Evolutionary conservation across 2,329 filamentous ascomycete species (phyloP), one percentile per base, ranked within the genome.

Genomic region (Bipolaris oryzae): DNA sequence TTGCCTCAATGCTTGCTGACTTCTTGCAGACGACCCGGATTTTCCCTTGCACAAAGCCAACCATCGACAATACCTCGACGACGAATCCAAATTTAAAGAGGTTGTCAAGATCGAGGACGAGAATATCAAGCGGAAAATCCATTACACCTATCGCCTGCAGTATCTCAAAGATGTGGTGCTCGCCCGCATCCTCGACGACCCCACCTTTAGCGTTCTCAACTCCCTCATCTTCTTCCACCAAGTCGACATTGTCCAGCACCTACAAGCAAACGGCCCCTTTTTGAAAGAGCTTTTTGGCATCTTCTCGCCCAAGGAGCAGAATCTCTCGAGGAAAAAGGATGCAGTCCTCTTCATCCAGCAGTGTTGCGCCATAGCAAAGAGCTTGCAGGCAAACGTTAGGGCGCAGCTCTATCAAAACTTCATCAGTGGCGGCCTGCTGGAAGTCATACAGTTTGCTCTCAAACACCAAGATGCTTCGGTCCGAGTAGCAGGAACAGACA

Each of bases 211-310:
- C 21, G 93, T 98, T 23, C 87, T 99, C 63, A 99, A 98, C 78
- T 96, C 92, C 48, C 85, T 98, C 67, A 99, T 99, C 66, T 99
- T 97, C 80, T 99, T 96, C 83, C 95, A 98, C 79, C 95, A 99
- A 79, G 93, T 98, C 68, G 95, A 98, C 72, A 97, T 99, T 72
- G 89, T 99, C 47, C 91, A 94, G 71, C 91, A 98, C 77, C 83
- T 99, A n/a, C 93, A 97, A 76, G 84, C 83, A 23, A 96, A 96
- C 68, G 81, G 81, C 0, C 78, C 79, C 1, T 97, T 96, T 70
- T 80, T 98, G 25, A 88, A 87, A 64, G 91, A 97, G 60, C 83
- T 98, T 3, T 99, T 98, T 74, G 84, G 85, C 51, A 92, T 98
- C 60, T 97, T 98, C 71, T 85, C 83, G 18, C 80, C 86, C 0